phyloP scores from a whole-genome alignment of 306 rosid genomes.

The Ceratonia siliqua region DNA sequence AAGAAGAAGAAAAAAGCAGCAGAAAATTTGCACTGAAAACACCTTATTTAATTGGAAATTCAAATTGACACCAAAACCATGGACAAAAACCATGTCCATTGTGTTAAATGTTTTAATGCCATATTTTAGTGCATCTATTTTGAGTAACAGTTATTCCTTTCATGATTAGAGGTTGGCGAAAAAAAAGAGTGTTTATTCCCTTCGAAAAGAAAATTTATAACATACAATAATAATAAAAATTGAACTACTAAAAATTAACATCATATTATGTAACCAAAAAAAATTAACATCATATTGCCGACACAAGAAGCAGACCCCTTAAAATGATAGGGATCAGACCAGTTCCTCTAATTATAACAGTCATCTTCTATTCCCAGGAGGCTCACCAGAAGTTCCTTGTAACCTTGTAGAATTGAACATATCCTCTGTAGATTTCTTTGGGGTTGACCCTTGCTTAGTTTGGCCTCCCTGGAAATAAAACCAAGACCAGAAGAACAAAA shows the following conservation, averaged over 20 bases:
- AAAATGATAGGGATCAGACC: background rate
- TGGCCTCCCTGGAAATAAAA: slow-evolving; percentile 65
- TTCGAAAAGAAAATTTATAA: background rate
- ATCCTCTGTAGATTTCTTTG: slow-evolving; percentile 53
- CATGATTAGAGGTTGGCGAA: background rate
- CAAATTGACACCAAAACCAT: background rate
- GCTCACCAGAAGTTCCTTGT: slow-evolving; percentile 36
- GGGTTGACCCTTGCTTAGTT: slow-evolving; percentile 51
- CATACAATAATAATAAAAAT: background rate
- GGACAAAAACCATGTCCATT: background rate
- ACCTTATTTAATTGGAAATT: background rate
- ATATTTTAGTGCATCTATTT: background rate
- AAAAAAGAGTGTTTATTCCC: background rate
- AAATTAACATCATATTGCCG: background rate
- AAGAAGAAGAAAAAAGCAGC: too few species aligned
- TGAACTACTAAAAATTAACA: background rate
- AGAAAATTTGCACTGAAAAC: too few species aligned
- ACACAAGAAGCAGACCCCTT: background rate
- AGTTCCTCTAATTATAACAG: background rate
- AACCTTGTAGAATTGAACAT: slow-evolving; percentile 35
- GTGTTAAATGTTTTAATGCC: background rate
- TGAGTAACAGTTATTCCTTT: background rate
- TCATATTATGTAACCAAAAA: too few species aligned
- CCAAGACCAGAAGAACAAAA: background rate
- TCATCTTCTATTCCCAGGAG: slow-evolving; percentile 34